A percentile compares a stretch with the other conserved stretches of the same genome.
phyloP scores from a whole-genome alignment of 2,329 filamentous ascomycete genomes.

The Ampelomyces quisqualis region DNA sequence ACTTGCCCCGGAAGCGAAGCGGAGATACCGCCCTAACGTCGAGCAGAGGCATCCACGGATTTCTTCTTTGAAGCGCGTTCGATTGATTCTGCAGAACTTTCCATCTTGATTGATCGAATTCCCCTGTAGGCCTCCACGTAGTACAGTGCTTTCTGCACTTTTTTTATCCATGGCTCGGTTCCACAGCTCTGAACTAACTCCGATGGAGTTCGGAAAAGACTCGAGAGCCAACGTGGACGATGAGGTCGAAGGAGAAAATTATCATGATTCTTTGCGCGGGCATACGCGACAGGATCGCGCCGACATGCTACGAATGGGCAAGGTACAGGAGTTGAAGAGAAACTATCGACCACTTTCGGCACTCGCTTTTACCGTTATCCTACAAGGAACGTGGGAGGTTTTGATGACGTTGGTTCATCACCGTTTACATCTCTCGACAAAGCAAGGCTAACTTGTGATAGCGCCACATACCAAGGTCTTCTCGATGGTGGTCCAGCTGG shows the following conservation, averaged over 20 bases:
- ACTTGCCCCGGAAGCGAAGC: neutral
- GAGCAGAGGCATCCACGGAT: neutral
- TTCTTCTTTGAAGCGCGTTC: constrained; percentile 1
- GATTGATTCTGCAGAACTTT: constrained; percentile 2
- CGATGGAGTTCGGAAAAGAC: constrained; percentile 11
- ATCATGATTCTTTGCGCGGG: constrained; percentile 30
- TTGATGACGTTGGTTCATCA: constrained; percentile 30
- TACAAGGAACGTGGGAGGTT: constrained; percentile 39
- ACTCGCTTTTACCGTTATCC: constrained; percentile 37
- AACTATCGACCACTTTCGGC: constrained; percentile 39
- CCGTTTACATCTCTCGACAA: too few relatives aligned
- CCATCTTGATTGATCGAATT: constrained; percentile 5
- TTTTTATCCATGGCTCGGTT: constrained; percentile 19
- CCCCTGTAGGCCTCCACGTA: constrained; percentile 11
- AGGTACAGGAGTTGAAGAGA: constrained; percentile 36
- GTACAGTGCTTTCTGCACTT: constrained; percentile 13
- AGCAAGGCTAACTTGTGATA: constrained; percentile 7
- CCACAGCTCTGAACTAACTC: constrained; percentile 13
- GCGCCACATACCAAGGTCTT: constrained; percentile 33
- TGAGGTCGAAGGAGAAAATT: constrained; percentile 27
- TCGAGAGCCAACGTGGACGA: constrained; percentile 16
- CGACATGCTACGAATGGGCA: constrained; percentile 40
- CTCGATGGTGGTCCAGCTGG: constrained; percentile 36
- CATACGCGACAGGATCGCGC: constrained; percentile 31
- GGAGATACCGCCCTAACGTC: constrained; percentile 1